Percentiles rank a stretch among this genome's conserved stretches.
These are phyloP conservation scores for Wickerhamiella azyma DNA, from an alignment of 805 yeast genomes.

Conservation along the genomic window DNA sequence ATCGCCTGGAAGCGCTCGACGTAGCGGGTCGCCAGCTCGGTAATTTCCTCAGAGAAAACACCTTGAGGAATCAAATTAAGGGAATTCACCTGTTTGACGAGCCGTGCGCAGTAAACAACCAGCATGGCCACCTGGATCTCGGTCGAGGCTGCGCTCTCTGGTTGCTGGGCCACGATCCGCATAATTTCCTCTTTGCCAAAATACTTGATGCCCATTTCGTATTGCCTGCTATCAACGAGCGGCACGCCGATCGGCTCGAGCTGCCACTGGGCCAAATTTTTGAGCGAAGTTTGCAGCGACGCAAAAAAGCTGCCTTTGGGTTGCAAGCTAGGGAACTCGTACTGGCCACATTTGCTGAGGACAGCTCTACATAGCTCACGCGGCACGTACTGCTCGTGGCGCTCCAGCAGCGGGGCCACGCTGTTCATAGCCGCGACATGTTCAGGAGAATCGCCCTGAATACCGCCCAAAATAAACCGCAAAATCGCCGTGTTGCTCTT, in stretches of 20 bases:
- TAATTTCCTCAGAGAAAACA: background rate
- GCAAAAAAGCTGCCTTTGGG: constrained; percentile 1
- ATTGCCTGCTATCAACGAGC: background rate
- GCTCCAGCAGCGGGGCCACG: background rate
- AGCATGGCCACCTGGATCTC: constrained; percentile 8
- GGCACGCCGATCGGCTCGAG: constrained; percentile 5
- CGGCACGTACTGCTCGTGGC: background rate
- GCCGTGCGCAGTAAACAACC: constrained; percentile 4
- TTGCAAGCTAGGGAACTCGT: constrained; percentile 1
- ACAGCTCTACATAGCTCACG: background rate
- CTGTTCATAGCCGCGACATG: background rate
- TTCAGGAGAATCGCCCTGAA: background rate
- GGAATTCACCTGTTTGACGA: constrained; percentile 1
- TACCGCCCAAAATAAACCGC: background rate
- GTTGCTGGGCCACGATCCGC: background rate
- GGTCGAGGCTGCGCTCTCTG: background rate
- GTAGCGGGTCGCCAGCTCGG: constrained; percentile 2
- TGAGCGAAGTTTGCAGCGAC: background rate
- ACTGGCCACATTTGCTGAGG: background rate
- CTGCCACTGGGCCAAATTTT: constrained; percentile 8
- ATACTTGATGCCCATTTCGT: background rate
- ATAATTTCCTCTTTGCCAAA: constrained; percentile 5
- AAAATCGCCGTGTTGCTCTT: background rate
- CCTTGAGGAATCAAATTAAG: background rate
- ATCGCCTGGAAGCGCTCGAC: constrained; percentile 3